Evolutionary conservation across 352 stramenopile species (phyloP), one percentile per base, ranked within the genome.

Genomic region (Phytophthora constricta): DNA sequence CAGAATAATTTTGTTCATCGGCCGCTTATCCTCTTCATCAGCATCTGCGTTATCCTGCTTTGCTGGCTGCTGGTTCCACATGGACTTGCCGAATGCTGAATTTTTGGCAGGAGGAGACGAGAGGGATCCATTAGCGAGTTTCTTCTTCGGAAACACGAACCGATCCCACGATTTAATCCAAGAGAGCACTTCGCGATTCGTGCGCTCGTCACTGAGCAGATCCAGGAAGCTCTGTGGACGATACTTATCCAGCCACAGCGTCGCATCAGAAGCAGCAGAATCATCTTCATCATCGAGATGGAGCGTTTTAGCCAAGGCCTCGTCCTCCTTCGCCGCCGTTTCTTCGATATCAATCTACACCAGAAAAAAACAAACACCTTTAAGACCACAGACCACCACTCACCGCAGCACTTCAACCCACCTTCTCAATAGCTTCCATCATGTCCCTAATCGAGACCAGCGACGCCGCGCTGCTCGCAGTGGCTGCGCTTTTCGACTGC

Each of bases 241-340:
- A 86, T 99, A 99, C 69, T 98, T 99, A 70, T 99, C 96, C 11
- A 99, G 85, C 97, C 97, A 99, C 22, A 99, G 75, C 41, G 80
- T 74, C 16, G 77, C 66, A 20, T 77, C 74, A 13, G 42, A 31
- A 23, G 22, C 31, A 16, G 34, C 27, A 3, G 55, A 39, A 17
- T 17, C 9, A 34, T 67, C 5, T 0, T 62, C 10, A 9, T 56
- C 48, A 3, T 23, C 34, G 25, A 41, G 14, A 46, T 37, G 43
- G 45, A 62, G 17, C 5, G 68, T 55, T 23, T 63, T 50, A 9
- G 62, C 34, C 48, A 62, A 39, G 8, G 51, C 42, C 19, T 74
- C 58, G 20, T 68, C 68, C 23, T 82, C 69, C 16, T 65, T 87
- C 25, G 72, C 57, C 25, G 90, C 71, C 11, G 74, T 72, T 23